phyloP scores from a whole-genome alignment of 2,329 filamentous ascomycete genomes.

The Aurifilum marmelostoma region DNA sequence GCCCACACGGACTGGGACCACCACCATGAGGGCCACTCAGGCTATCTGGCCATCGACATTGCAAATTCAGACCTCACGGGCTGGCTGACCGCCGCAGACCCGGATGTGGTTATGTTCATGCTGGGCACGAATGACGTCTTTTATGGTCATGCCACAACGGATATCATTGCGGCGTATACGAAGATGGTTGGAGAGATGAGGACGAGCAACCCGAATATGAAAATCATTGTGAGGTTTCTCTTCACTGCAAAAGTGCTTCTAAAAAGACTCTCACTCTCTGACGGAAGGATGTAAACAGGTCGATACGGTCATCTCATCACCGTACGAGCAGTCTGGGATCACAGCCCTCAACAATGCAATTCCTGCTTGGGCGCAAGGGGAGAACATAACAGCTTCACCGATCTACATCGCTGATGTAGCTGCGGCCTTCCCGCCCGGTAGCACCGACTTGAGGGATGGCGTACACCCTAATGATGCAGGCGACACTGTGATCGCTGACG shows the following conservation, averaged over 20 bases:
- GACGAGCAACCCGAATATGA: slow-evolving; percentile 41
- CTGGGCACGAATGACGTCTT: slow-evolving; percentile 50
- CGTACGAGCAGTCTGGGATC: slow-evolving; percentile 35
- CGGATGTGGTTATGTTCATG: slow-evolving; percentile 51
- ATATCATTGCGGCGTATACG: slow-evolving; percentile 45
- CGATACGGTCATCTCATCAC: slow-evolving; percentile 45
- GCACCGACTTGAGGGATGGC: slow-evolving; percentile 41
- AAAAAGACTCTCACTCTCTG: background rate
- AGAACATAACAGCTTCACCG: slow-evolving; percentile 43
- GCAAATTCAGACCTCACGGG: slow-evolving; percentile 44
- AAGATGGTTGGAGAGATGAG: slow-evolving; percentile 45
- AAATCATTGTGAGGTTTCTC: slow-evolving; percentile 43
- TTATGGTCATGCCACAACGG: slow-evolving; percentile 36
- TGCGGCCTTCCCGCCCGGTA: slow-evolving; percentile 37
- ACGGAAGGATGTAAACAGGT: slow-evolving; percentile 35
- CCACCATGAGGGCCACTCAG: slow-evolving; percentile 49
- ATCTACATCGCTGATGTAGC: slow-evolving; percentile 46
- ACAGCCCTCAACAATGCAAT: slow-evolving; percentile 32
- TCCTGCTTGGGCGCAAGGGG: slow-evolving; percentile 41
- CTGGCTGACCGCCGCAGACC: slow-evolving; percentile 43
- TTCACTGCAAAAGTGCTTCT: background rate
- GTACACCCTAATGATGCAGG: slow-evolving; percentile 45
- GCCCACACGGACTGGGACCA: slow-evolving; percentile 41
- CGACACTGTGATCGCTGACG: slow-evolving; percentile 40
- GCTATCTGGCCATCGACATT: slow-evolving; percentile 48